Base-by-base conservation (phyloP, 2,329 filamentous ascomycete genomes). In the Oidium heveae region DNA sequence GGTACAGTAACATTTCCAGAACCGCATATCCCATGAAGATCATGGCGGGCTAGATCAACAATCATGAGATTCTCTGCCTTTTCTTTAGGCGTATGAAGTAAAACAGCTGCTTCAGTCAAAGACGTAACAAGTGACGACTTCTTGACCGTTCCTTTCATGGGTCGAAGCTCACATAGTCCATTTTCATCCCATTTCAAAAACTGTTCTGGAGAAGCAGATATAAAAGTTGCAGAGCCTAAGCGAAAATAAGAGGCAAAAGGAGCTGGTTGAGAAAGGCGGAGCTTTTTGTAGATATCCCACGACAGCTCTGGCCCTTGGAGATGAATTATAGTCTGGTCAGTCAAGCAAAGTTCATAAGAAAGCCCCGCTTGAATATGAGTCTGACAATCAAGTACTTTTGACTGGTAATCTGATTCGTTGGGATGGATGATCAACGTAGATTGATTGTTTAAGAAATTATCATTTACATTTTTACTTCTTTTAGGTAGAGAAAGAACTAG, bases 21-120 rank as follows among this genome's bases (percentile, higher is more conserved):
- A 5, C 84, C 85, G 57, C 82, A 86, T 9, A 94, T 80, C n/a
- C 81, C 79, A 66, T 93, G 84, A 13, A 96, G 71, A 66, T 96
- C 89, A 64, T 96, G 89, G 0, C 89, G 77, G n/a, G 95, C 91
- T 0, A 96, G 73, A 66, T 96, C 89, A 2, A 94, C 88, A 62
- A 96, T 95, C 91, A 96, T 96, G 24, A 96, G 74, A 63, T 96
- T 96, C 70, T 96, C 89, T 0, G 89, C 89, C 61, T 85, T 80
- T 66, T 96, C 91, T 66, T 96, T 96, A 22, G 84, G 82, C 0
- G 85, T 75, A 56, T 82, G 77, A 15, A 95, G 75, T 41, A 93
- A 76, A 32, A 70, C 69, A 57, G 81, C 78, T 0, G 89, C 88
- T 62, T 84, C 75, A 5, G 73, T 75, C n/a, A 83, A 71, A 0